Base-by-base conservation (phyloP, 1,284 basidiomycete genomes). In the Xerocomus nothofagi region DNA sequence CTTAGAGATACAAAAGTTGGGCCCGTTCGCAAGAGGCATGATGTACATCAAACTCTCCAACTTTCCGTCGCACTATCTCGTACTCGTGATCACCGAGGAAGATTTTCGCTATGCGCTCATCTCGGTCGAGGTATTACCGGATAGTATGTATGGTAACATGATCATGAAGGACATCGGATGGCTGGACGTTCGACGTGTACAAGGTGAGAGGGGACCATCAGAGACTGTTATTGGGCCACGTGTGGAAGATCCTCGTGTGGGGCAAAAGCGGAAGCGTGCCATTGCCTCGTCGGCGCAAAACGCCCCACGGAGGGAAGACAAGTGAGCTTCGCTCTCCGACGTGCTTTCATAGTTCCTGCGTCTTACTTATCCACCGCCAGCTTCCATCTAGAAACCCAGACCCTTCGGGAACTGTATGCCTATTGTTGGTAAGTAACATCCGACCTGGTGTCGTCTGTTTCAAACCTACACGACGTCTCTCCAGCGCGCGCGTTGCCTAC, bases 401-500 rank as follows among this genome's bases (percentile, higher is more conserved):
- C 83, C 9, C 67, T 93, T 20, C 73, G 85, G 46, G 85, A 88
- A 57, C 68, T 92, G 6, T 90, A 91, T 61, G 84, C 80, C 26
- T 91, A 90, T 63, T 91, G 87, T 70, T 87, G 86, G 88, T 90
- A 57, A 55, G 78, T 34, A 7, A 4, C 6, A 29, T 47, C 15
- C 6, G 14, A 48, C 18, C 18, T 21, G 12, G 18, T 11, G 44
- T 24, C 15, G n/a, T 21, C 43, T 36, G 17, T 32, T 26, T 37
- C 18, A n/a, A 45, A 24, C 18, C 10, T 30, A 6, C 23, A 27
- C 27, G 30, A 29, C 44, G 17, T 40, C 21, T 41, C 45, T 34
- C 47, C 20, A 93, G 91, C 60, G 93, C 93, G 9, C 86, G 93
- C 8, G 89, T 95, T n/a, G 86, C 91, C 15, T 91, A 92, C 65